These are phyloP conservation scores for Boletus coccyginus DNA, from an alignment of 768 basidiomycete species.

Conservation along the genomic window DNA sequence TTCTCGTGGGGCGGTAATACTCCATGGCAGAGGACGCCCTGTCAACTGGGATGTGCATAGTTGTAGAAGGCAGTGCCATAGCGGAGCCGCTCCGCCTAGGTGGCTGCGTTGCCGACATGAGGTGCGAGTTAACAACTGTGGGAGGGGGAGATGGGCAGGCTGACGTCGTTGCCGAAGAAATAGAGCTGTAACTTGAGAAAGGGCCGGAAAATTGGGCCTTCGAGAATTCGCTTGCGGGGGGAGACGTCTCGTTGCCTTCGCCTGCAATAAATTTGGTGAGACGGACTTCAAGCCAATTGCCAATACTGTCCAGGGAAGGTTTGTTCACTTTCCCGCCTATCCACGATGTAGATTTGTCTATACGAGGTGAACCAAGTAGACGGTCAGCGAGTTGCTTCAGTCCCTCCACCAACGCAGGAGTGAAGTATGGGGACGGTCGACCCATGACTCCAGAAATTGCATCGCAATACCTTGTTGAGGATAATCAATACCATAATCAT, in stretches of 20 bases:
- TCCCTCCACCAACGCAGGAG: constrained; percentile 63
- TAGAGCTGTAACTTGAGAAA: constrained; percentile 90
- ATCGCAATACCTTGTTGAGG: constrained; percentile 85
- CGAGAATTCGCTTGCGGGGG: constrained; percentile 34
- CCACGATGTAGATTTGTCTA: constrained; percentile 83
- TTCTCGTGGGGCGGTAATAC: constrained; percentile 50
- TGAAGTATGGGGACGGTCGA: constrained; percentile 66
- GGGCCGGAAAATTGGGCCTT: constrained; percentile 61
- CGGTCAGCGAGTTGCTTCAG: constrained; percentile 78
- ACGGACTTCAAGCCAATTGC: constrained; percentile 88
- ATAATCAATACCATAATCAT: constrained; percentile 1
- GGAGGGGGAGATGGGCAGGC: constrained; percentile 76
- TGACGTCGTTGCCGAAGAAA: constrained; percentile 77
- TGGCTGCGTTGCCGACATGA: constrained; percentile 36
- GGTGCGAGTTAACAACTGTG: constrained; percentile 40
- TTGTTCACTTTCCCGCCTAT: constrained; percentile 83
- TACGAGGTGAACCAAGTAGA: constrained; percentile 64
- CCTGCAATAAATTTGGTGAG: constrained; percentile 96
- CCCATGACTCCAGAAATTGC: constrained; percentile 71
- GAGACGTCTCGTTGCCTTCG: constrained; percentile 57
- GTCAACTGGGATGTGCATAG: constrained; percentile 55
- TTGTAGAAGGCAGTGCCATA: constrained; percentile 51
- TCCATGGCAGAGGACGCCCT: constrained; percentile 80
- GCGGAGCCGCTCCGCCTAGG: constrained; percentile 69
- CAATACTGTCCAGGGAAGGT: constrained; percentile 88